These are phyloP conservation scores for Polyplosphaeria fusca DNA, from an alignment of 495 filamentous ascomycete genomes.

Conservation along the genomic window DNA sequence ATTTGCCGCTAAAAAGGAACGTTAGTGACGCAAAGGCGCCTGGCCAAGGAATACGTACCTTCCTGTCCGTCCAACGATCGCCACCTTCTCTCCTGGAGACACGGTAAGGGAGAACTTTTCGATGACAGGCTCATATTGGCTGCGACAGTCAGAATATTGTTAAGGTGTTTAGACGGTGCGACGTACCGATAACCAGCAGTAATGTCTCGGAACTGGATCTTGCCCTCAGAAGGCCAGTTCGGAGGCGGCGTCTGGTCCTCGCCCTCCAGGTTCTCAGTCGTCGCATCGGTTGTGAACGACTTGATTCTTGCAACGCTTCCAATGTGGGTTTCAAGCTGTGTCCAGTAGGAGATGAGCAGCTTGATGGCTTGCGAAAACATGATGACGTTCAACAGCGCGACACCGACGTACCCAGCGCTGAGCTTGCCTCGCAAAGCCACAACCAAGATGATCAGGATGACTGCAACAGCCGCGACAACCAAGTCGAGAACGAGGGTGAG, in stretches of 20 bases:
- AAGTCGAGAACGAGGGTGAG: constrained; percentile 36
- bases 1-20: constrained; percentile 48
- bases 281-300: constrained; percentile 50
- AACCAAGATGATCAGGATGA: constrained; percentile 28
- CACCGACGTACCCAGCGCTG: constrained; percentile 53
- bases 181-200: constrained; percentile 41
- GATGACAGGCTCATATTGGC: constrained; percentile 41
- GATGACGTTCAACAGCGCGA: constrained; percentile 59
- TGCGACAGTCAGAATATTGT: background rate
- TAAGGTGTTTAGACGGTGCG: background rate
- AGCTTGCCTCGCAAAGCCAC: constrained; percentile 36
- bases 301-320: constrained; percentile 60
- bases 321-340: constrained; percentile 56
- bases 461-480: constrained; percentile 31
- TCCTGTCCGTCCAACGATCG: constrained; percentile 42
- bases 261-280: constrained; percentile 47
- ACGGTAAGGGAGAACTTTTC: constrained; percentile 52
- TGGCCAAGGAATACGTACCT: constrained; percentile 14
- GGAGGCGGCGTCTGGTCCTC: constrained; percentile 45
- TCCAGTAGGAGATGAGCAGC: constrained; percentile 55
- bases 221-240: constrained; percentile 52
- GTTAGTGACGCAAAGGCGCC: too few relatives aligned
- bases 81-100: constrained; percentile 55
- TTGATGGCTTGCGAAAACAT: constrained; percentile 53
- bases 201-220: constrained; percentile 46